Base-by-base conservation (phyloP, 257 asterid genomes). In the Primulina tabacum region DNA sequence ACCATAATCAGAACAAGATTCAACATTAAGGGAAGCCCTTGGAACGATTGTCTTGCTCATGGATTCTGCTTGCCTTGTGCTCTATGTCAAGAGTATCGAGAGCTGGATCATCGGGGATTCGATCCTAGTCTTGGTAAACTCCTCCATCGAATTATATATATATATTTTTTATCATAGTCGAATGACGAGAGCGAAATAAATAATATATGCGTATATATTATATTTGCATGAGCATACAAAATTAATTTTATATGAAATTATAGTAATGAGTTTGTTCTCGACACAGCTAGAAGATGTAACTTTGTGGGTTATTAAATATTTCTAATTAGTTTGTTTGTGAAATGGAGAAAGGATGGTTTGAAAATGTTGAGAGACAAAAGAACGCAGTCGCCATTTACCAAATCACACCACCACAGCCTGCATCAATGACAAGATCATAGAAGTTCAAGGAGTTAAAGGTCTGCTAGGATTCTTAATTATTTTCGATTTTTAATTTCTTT, bases 31-130 rank as follows among this genome's bases (percentile, higher is more conserved):
- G 82, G 79, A 58, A 60, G 64, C 58, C 35, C 20, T 6, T 60
- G 34, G 32, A 67, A 61, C 2, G 82, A 78, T 74, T 78, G 74
- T 73, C 35, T 78, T 26, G 64, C 56, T 69, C 78, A 74, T 73
- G 11, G 38, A 55, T 11, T 64, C 32, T 73, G 78, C 7, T 29
- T 40, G 61, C 35, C 0, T 53, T 78, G 82, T 65, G 79, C 82
- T 2, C 69, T 78, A 1, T 78, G 82, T n/a, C 82, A 78, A 78
- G 79, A 73, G 40, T 73, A 78, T 47, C 70, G 79, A 1, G 79
- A 78, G 66, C 82, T 73, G 12, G 59, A 78, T 65, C 69, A 65
- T 65, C 79, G 60, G 30, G 82, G 82, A 64, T 78, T 64, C 55
- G 79, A 78, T 68, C 78, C 79, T 47, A 43, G 65, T 33, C 56